Evolutionary conservation across 1,284 basidiomycete species (phyloP), one percentile per base, ranked within the genome.

Genomic region (Pterula multifida): DNA sequence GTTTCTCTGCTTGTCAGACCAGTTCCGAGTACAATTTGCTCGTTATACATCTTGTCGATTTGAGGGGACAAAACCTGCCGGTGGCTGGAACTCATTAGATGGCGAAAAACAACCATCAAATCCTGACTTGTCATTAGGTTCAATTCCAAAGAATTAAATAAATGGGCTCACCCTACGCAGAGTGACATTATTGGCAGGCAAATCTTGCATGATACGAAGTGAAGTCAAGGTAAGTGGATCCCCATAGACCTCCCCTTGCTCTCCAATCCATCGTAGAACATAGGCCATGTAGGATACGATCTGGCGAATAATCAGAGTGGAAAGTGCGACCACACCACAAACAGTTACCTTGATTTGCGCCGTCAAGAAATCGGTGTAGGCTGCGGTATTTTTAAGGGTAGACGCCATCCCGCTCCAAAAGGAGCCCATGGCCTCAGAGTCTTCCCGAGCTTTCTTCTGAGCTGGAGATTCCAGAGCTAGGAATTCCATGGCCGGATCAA

Each of bases 231-330:
- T 85, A 35, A 98, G 76, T 3, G 79, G 79, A 58, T 95, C 87
- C 3, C 86, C 83, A 57, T 92, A 90, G 9, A 79, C 73, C 45
- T 89, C 83, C 54, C 85, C 78, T 50, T 85, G 79, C 26, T 90
- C 85, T 26, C 64, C 69, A 49, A 73, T 65, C 24, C 81, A 85
- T 49, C 93, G 79, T 55, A 95, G 77, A 23, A 96, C 83, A 68
- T 93, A 98, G 1, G 93, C 90, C 45, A 97, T 71, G 64, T 93
- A 97, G 3, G 92, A 94, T 64, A 98, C 81, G 57, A 91, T 86
- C 90, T 93, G 55, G 28, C 51, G 45, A 36, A 48, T 28, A 42
- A 42, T 50, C 28, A 55, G 47, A 49, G 24, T 32, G 28, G 28
- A 32, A 32, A 32, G 48, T 48, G 2, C 51, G 52, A 50, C 21